Conservation (phyloP, 257 asterid genomes). For the Solanum corneliomulleri region DNA sequence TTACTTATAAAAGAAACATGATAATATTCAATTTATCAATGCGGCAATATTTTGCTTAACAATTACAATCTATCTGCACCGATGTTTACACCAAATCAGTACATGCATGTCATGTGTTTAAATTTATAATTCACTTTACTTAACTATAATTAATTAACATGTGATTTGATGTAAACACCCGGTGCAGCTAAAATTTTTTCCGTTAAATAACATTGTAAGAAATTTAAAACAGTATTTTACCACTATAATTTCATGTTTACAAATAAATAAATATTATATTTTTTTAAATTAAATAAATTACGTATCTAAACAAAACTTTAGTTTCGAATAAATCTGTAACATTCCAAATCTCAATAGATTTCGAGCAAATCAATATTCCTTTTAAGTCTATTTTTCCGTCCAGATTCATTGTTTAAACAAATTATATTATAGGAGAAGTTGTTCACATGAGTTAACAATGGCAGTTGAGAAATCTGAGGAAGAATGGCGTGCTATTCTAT, state of each 20-base stretch:
- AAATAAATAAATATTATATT: too few relatives aligned
- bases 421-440: background rate
- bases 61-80: too few relatives aligned
- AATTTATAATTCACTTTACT: too few relatives aligned
- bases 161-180: too few relatives aligned
- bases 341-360: background rate
- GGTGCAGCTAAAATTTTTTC: too few relatives aligned
- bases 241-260: background rate
- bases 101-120: too few relatives aligned
- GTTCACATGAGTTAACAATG: background rate
- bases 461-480: conserved; percentile 51
- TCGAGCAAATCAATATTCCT: background rate
- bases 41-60: background rate
- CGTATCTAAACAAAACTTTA: background rate
- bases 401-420: conserved; percentile 7
- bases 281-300: background rate
- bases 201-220: background rate
- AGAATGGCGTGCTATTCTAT: conserved; percentile 65
- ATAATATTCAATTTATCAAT: background rate
- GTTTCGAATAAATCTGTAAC: background rate
- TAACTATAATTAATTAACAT: too few relatives aligned
- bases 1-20: background rate
- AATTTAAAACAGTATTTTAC: background rate
- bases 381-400: conserved; percentile 12
- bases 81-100: too few relatives aligned